These are phyloP conservation scores for Gymnopilus dilepis DNA, from an alignment of 768 basidiomycete genomes.

Conservation along the genomic window DNA sequence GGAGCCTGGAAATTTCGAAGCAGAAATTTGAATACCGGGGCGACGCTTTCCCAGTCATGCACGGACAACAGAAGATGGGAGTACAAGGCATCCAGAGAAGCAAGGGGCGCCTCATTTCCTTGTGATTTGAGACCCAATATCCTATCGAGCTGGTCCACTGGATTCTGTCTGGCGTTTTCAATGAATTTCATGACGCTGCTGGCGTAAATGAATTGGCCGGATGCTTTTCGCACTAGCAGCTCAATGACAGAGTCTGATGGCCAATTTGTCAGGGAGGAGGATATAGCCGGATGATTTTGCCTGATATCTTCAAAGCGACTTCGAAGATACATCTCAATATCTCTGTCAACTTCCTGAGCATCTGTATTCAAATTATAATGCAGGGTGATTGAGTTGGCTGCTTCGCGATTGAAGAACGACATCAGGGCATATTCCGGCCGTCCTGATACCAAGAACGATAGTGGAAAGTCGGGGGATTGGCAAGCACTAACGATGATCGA, in stretches of 20 bases:
- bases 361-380: not conserved
- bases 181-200: slow-evolving; percentile 1
- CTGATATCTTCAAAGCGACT: slow-evolving; percentile 7
- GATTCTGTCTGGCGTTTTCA: not conserved
- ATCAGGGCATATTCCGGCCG: not conserved
- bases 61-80: slow-evolving; percentile 2
- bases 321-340: slow-evolving; percentile 10
- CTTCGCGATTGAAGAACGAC: not conserved
- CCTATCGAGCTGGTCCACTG: not conserved
- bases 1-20: not conserved
- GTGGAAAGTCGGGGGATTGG: not conserved
- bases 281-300: slow-evolving; percentile 5
- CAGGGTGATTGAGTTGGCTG: not conserved
- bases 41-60: not conserved
- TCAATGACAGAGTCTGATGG: not conserved
- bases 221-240: not conserved
- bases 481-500: not conserved
- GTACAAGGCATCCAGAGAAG: slow-evolving; percentile 8
- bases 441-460: not conserved
- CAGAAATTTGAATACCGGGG: not conserved
- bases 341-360: not conserved
- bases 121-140: not conserved
- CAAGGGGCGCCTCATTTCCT: not conserved
- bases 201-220: slow-evolving; percentile 15
- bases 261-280: not conserved